Base-by-base conservation (phyloP, 2,329 filamentous ascomycete genomes). In the Ceratocystis alfenasii region DNA sequence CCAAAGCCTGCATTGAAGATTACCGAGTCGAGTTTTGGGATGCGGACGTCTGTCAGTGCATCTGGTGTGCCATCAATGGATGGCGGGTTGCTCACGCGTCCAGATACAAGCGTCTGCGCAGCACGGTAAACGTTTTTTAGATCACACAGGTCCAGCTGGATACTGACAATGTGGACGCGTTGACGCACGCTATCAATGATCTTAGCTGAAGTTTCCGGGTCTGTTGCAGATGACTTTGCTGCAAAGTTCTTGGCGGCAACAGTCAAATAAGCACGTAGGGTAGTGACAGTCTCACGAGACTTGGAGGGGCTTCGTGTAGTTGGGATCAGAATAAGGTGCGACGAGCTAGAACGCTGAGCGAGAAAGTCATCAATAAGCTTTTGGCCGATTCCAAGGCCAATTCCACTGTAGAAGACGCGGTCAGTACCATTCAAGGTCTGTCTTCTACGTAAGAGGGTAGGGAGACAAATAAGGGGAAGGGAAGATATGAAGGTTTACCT, bases 281-380 rank as follows among this genome's bases (percentile, higher is more conserved):
- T 78, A 17, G 77, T 74, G 69, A 89, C 80, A 2, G 92, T 94
- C 67, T 88, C 86, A 67, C 82, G 80, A 63, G 87, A 88, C 78
- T 96, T 96, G 68, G 79, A 77, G 55, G 80, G 74, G 71, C 86
- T 87, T 69, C 93, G 88, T 0, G 93, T 96, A 5, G 90, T 95
- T 69, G 90, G 86, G 69, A 96, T 84, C 65, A 96, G 80, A 70
- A 90, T 83, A 57, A 97, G 83, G 71, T 87, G 84, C 66, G 89
- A 82, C 36, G 80, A 79, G 62, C 84, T 78, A 36, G 87, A 83
- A 45, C 84, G 85, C 12, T 84, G 83, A 67, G 80, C 78, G 68
- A 95, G 84, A 78, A 96, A 96, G 72, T 95, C 89, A 78, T 96
- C 90, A 71, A 95, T 93, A 66, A 96, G 81, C 68, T 90, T 89